Conservation (phyloP, 2,329 filamentous ascomycete species). For the Hypoxylon sp. region DNA sequence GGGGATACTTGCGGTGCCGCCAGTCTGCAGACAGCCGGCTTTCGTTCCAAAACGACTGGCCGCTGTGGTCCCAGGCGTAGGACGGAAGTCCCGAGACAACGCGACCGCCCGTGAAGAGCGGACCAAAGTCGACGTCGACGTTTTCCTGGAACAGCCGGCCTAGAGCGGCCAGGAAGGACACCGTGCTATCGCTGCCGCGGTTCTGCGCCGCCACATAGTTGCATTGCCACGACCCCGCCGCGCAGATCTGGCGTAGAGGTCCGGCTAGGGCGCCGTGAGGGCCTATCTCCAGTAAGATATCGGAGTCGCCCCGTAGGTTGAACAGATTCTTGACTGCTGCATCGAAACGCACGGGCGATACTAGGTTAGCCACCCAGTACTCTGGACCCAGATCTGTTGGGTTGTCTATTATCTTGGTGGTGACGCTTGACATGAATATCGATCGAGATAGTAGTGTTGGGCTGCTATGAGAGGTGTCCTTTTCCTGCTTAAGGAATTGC, state of each 20-base stretch:
- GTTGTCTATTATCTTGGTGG: conserved; percentile 45
- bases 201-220: conserved; percentile 39
- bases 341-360: conserved; percentile 49
- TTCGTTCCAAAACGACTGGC: conserved; percentile 47
- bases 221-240: conserved; percentile 35
- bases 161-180: conserved; percentile 36
- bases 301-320: conserved; percentile 30
- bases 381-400: conserved; percentile 29
- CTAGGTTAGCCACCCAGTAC: conserved; percentile 49
- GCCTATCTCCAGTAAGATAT: conserved; percentile 45
- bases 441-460: conserved; percentile 8
- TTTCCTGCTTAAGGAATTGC: conserved; percentile 26
- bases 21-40: conserved; percentile 38
- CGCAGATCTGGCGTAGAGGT: conserved; percentile 43
- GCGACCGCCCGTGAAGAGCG: conserved; percentile 34
- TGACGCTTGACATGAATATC: conserved; percentile 47
- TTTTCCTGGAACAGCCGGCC: conserved; percentile 42
- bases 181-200: conserved; percentile 31
- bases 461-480: conserved; percentile 26
- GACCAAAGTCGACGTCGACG: conserved; percentile 32
- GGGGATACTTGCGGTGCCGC: conserved; percentile 36
- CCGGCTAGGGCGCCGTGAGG: conserved; percentile 45
- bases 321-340: conserved; percentile 52
- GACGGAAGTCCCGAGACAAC: conserved; percentile 39
- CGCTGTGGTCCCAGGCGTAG: conserved; percentile 42